Evolutionary conservation across 2,329 filamentous ascomycete genomes (phyloP).

Genomic region (Periconia sp.): DNA sequence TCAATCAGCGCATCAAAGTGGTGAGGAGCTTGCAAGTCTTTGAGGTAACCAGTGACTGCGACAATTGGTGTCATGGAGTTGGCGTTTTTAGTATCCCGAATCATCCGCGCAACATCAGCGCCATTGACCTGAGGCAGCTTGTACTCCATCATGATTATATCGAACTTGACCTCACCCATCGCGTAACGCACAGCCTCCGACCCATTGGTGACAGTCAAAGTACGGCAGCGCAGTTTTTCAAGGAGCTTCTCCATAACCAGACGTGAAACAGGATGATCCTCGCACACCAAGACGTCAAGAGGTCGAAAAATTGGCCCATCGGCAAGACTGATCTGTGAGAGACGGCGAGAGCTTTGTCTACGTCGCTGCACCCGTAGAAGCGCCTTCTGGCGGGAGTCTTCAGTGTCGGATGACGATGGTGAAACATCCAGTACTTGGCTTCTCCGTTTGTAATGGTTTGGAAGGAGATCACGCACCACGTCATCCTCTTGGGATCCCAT

Average conservation of each 20-base stretch:
- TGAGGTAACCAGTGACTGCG: conserved; percentile 95
- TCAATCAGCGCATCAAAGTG: conserved; percentile 95
- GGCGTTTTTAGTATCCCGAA: conserved; percentile 91
- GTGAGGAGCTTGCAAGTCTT: conserved; percentile 91
- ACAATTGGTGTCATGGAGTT: conserved; percentile 95
- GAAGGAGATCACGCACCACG: conserved; percentile 65
- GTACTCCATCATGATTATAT: conserved; percentile 98
- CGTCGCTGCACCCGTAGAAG: conserved; percentile 89
- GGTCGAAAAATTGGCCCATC: conserved; percentile 87
- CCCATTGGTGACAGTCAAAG: conserved; percentile 86
- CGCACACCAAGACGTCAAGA: conserved; percentile 91
- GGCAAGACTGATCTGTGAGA: conserved; percentile 86
- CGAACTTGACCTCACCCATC: conserved; percentile 96
- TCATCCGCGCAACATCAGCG: conserved; percentile 94
- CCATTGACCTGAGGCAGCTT: conserved; percentile 94
- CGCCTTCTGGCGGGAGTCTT: conserved; percentile 88
- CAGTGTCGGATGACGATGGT: conserved; percentile 95
- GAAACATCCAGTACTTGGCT: conserved; percentile 97
- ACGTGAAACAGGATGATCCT: conserved; percentile 94
- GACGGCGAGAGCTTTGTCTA: conserved; percentile 89
- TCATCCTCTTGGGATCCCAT: conserved; percentile 94
- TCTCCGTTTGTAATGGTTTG: conserved; percentile 78
- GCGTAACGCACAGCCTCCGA: conserved; percentile 91
- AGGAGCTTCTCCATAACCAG: conserved; percentile 99
- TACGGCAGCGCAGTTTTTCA: conserved; percentile 92